phyloP scores from a whole-genome alignment of 179 eudicot genomes.

The Corrigiola litoralis region DNA sequence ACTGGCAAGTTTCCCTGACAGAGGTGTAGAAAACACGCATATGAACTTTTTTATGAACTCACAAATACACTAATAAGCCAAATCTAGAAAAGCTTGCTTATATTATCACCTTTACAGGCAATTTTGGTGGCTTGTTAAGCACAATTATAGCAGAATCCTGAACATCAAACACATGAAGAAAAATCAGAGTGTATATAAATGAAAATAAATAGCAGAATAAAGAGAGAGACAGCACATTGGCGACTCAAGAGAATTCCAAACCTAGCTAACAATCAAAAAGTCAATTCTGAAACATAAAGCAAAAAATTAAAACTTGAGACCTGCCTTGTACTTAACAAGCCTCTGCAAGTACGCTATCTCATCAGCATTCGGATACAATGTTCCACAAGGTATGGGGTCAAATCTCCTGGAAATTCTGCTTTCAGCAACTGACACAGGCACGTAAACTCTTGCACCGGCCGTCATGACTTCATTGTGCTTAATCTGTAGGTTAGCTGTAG shows the following conservation, averaged over 20 bases:
- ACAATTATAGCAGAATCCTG: conserved; percentile 89
- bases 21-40: not conserved
- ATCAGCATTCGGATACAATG: conserved; percentile 86
- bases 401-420: conserved; percentile 76
- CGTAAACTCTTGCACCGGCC: conserved; percentile 53
- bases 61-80: not conserved
- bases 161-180: conserved; percentile 4
- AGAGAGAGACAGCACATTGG: not conserved
- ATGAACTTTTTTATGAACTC: not conserved
- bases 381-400: conserved; percentile 85
- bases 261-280: not conserved
- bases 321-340: conserved; percentile 87
- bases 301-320: not conserved
- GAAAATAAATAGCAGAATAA: not conserved
- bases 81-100: not conserved
- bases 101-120: conserved; percentile 72
- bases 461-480: conserved; percentile 77
- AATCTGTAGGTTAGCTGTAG: conserved; percentile 63
- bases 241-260: not conserved
- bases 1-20: conserved; percentile 73
- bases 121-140: conserved; percentile 86
- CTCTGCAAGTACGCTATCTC: conserved; percentile 85
- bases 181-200: too few relatives aligned
- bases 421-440: conserved; percentile 82
- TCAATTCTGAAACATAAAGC: not conserved